phyloP scores from a whole-genome alignment of 257 asterid genomes.

The Ocimum tenuiflorum region DNA sequence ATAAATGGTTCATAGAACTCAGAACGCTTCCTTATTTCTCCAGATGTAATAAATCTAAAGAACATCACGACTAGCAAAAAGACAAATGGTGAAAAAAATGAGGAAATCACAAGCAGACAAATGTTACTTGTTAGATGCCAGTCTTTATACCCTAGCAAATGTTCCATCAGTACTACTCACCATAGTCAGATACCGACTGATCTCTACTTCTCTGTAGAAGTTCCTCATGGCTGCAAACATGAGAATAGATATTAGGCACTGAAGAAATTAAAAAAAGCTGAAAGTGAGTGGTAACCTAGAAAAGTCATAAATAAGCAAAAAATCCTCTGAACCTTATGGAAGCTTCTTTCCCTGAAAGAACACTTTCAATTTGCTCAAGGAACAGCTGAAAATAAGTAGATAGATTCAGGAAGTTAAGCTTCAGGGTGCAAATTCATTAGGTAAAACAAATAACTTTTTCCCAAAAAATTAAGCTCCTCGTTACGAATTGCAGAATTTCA shows the following conservation, averaged over 20 bases:
- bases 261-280: not conserved
- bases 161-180: slow-evolving; percentile 38
- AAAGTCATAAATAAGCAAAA: slow-evolving; percentile 12
- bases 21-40: slow-evolving; percentile 79
- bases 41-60: slow-evolving; percentile 95
- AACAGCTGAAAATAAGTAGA: slow-evolving; percentile 58
- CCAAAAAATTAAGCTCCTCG: slow-evolving; percentile 18
- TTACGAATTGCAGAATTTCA: not conserved
- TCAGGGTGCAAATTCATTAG: too few relatives aligned
- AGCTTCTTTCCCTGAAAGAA: slow-evolving; percentile 57
- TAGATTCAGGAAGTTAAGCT: slow-evolving; percentile 18
- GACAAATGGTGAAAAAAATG: slow-evolving; percentile 8
- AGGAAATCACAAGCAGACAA: not conserved
- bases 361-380: slow-evolving; percentile 89
- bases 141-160: slow-evolving; percentile 1
- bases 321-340: slow-evolving; percentile 54
- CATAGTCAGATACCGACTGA: slow-evolving; percentile 81
- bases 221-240: slow-evolving; percentile 65
- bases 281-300: slow-evolving; percentile 6
- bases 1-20: slow-evolving; percentile 90
- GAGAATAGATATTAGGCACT: slow-evolving; percentile 10
- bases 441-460: slow-evolving; percentile 13
- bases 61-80: slow-evolving; percentile 80
- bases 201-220: slow-evolving; percentile 79
- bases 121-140: not conserved